A percentile compares a stretch with the other conserved stretches of the same genome.
Evolutionary conservation across 2,329 filamentous ascomycete genomes (phyloP).

Genomic region (Monosporascus cannonballus): DNA sequence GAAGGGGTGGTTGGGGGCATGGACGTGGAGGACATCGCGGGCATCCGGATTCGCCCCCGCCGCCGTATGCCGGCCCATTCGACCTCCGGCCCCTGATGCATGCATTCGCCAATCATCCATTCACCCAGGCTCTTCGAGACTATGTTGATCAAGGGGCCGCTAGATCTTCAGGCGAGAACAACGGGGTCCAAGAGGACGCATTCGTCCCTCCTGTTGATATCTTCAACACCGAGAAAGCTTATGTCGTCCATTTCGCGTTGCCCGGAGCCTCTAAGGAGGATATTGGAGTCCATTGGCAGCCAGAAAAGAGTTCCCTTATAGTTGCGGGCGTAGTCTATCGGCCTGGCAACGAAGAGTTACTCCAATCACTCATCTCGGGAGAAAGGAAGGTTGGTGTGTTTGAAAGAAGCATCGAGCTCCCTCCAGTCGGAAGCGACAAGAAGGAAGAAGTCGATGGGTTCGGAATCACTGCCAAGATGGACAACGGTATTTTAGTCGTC

Average conservation of each 20-base stretch:
- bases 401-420: slow-evolving; percentile 61
- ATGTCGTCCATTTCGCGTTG: slow-evolving; percentile 67
- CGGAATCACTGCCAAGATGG: slow-evolving; percentile 66
- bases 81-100: slow-evolving; percentile 35
- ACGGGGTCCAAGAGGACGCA: slow-evolving; percentile 25
- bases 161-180: slow-evolving; percentile 10
- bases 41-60: slow-evolving; percentile 10
- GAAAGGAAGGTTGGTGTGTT: slow-evolving; percentile 72
- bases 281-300: slow-evolving; percentile 69
- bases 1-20: slow-evolving; percentile 11
- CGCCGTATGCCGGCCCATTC: slow-evolving; percentile 21
- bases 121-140: slow-evolving; percentile 35
- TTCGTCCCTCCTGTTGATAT: slow-evolving; percentile 67
- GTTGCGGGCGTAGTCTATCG: slow-evolving; percentile 69
- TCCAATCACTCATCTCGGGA: slow-evolving; percentile 55
- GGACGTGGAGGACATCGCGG: slow-evolving; percentile 14
- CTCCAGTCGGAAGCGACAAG: slow-evolving; percentile 33
- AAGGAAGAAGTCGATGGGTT: slow-evolving; percentile 59
- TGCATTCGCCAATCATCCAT: slow-evolving; percentile 34
- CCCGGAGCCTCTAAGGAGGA: slow-evolving; percentile 77
- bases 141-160: slow-evolving; percentile 26
- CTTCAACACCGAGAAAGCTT: slow-evolving; percentile 61
- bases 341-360: slow-evolving; percentile 62
- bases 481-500: slow-evolving; percentile 72
- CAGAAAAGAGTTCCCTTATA: slow-evolving; percentile 57